Conservation (phyloP, 2,329 filamentous ascomycete species). For the Diaporthe caulivora region DNA sequence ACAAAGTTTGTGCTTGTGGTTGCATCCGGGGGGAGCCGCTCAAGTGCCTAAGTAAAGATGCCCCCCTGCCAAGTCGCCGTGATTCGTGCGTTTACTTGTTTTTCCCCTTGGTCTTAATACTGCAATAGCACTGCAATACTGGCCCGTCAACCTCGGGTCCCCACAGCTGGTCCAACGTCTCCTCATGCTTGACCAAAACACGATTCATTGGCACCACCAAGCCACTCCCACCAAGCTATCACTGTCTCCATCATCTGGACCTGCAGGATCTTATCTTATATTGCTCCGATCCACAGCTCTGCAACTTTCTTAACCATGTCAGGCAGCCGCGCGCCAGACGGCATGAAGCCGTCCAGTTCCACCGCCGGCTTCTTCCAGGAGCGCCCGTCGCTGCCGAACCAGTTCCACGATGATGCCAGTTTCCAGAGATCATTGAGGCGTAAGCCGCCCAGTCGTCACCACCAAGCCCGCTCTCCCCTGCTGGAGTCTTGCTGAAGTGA, state of each 20-base stretch:
- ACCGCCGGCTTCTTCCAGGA: slow-evolving; percentile 69
- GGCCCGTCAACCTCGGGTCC: slow-evolving; percentile 1
- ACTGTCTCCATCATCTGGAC: not conserved
- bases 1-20: not conserved
- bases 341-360: slow-evolving; percentile 59
- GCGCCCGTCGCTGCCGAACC: slow-evolving; percentile 64
- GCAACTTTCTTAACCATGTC: not conserved
- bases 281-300: not conserved
- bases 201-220: not conserved
- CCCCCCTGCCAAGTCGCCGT: slow-evolving; percentile 15
- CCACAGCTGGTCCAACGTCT: not conserved
- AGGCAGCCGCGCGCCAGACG: not conserved
- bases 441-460: slow-evolving; percentile 47
- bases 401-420: slow-evolving; percentile 67
- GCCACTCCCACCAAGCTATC: not conserved
- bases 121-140: not conserved
- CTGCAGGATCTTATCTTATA: slow-evolving; percentile 15
- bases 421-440: slow-evolving; percentile 65
- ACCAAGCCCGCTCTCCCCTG: slow-evolving; percentile 12
- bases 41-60: not conserved
- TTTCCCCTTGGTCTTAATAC: not conserved
- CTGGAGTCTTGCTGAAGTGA: not conserved
- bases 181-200: not conserved
- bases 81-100: slow-evolving; percentile 8
- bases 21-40: not conserved